phyloP scores from a whole-genome alignment of 179 eudicot genomes.

The Amaranthus tricolor region DNA sequence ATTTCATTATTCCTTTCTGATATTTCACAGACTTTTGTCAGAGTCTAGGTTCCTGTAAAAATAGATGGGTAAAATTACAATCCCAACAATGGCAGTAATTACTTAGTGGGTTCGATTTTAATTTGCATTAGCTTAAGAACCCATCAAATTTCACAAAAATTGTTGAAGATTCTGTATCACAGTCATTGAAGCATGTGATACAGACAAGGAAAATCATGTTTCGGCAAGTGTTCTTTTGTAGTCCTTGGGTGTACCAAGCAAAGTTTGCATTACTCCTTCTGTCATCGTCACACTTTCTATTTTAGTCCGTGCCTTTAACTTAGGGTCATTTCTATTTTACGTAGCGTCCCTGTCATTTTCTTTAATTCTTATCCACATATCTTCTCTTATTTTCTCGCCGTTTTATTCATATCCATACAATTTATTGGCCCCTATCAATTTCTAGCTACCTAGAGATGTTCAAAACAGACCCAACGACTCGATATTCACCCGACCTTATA shows the following conservation, averaged over 20 bases:
- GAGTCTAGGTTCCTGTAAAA: not conserved
- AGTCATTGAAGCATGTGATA: conserved; percentile 19
- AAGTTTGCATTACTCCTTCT: not conserved
- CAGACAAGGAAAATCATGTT: conserved; percentile 16
- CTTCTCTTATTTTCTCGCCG: too few species aligned
- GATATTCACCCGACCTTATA: too few species aligned
- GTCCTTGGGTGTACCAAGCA: conserved; percentile 15
- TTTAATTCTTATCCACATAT: too few species aligned
- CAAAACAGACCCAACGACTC: too few species aligned
- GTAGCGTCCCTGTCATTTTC: too few species aligned
- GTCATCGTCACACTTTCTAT: too few species aligned
- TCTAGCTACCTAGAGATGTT: too few species aligned
- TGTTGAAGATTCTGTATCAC: conserved; percentile 30
- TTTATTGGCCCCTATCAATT: too few species aligned
- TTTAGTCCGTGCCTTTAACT: too few species aligned
- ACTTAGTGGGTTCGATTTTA: not conserved
- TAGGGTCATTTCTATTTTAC: too few species aligned
- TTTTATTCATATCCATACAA: too few species aligned
- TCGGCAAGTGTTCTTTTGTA: conserved; percentile 16
- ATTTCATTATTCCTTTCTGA: not conserved
- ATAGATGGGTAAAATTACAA: not conserved
- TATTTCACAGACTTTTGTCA: not conserved
- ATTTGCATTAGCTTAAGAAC: conserved; percentile 23
- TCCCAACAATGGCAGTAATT: not conserved
- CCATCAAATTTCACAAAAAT: conserved; percentile 17